A percentile compares a stretch with the other conserved stretches of the same genome.
phyloP scores from a whole-genome alignment of 2,329 filamentous ascomycete species.

The Tolypocladium endophyticum region DNA sequence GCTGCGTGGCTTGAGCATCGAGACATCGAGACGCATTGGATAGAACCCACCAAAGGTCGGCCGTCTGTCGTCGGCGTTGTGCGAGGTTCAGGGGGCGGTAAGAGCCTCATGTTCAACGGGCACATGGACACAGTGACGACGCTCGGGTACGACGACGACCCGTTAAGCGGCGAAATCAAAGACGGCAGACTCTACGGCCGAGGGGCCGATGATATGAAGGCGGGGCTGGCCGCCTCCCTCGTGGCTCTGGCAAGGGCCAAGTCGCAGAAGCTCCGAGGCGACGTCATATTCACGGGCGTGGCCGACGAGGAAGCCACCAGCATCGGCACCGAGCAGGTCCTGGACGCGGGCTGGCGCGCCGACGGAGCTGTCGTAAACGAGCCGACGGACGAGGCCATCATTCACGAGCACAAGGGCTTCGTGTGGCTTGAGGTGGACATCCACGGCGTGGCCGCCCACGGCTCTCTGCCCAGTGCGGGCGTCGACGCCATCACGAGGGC shows the following conservation, averaged over 20 bases:
- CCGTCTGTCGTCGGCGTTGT: conserved; percentile 39
- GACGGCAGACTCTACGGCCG: conserved; percentile 32
- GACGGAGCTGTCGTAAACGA: conserved; percentile 40
- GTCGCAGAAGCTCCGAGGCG: conserved; percentile 27
- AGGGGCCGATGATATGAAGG: conserved; percentile 41
- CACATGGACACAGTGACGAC: conserved; percentile 42
- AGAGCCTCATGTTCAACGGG: conserved; percentile 40
- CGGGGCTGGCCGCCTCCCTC: conserved; percentile 36
- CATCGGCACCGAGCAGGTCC: conserved; percentile 38
- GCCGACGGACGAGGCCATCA: conserved; percentile 31
- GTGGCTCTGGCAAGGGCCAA: conserved; percentile 27
- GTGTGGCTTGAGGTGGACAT: conserved; percentile 32
- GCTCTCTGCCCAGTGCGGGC: conserved; percentile 31
- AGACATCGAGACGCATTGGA: conserved; percentile 36
- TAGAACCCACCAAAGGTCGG: conserved; percentile 33
- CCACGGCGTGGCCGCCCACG: conserved; percentile 29
- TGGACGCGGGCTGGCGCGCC: conserved; percentile 40
- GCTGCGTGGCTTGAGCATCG: conserved; percentile 39
- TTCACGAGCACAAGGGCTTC: conserved; percentile 40
- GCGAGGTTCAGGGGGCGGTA: conserved; percentile 34
- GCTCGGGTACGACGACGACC: conserved; percentile 32
- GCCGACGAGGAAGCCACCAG: conserved; percentile 42
- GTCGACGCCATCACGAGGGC: conserved; percentile 38
- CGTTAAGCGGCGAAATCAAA: conserved; percentile 29
- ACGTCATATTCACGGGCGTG: conserved; percentile 42